Evolutionary conservation across 1,284 basidiomycete genomes (phyloP).

Genomic region (Sporisorium iseilematis-ciliati): DNA sequence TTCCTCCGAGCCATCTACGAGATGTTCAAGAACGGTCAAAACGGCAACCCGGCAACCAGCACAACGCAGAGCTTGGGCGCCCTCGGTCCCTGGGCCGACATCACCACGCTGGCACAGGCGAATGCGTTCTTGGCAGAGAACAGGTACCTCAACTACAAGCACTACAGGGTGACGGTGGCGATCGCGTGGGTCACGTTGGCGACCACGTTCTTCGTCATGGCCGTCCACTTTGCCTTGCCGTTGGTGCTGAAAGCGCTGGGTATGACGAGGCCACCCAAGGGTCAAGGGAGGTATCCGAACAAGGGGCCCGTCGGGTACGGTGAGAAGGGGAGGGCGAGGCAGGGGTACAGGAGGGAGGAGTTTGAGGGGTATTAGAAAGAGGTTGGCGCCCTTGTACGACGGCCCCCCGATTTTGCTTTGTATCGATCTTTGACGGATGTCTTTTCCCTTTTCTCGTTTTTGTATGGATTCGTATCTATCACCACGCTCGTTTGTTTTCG

Average conservation of each 20-base stretch:
- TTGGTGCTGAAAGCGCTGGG: conserved; percentile 50
- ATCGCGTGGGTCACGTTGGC: conserved; percentile 57
- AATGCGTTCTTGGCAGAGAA: conserved; percentile 47
- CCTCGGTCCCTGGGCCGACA: conserved; percentile 37
- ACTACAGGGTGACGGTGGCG: conserved; percentile 49
- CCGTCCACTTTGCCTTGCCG: conserved; percentile 61
- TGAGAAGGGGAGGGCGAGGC: conserved; percentile 18
- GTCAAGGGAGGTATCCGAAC: conserved; percentile 8
- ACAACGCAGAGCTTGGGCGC: conserved; percentile 29
- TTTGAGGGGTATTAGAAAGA: conserved; percentile 22
- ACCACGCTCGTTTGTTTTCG: not conserved
- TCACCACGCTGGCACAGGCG: conserved; percentile 38
- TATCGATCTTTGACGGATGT: not conserved
- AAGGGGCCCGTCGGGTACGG: conserved; percentile 30
- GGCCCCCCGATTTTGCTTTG: not conserved
- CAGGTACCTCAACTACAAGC: conserved; percentile 53
- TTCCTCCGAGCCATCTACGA: conserved; percentile 46
- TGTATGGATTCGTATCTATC: not conserved
- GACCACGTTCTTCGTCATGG: conserved; percentile 58
- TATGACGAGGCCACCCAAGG: conserved; percentile 52
- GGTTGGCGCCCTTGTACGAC: no score
- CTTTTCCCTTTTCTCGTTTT: not conserved
- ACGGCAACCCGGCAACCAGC: conserved; percentile 25
- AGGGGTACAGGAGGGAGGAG: conserved; percentile 30
- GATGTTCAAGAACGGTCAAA: conserved; percentile 31